These are phyloP conservation scores for Suillus tomentosus DNA, from an alignment of 768 basidiomycete species.

Conservation along the genomic window DNA sequence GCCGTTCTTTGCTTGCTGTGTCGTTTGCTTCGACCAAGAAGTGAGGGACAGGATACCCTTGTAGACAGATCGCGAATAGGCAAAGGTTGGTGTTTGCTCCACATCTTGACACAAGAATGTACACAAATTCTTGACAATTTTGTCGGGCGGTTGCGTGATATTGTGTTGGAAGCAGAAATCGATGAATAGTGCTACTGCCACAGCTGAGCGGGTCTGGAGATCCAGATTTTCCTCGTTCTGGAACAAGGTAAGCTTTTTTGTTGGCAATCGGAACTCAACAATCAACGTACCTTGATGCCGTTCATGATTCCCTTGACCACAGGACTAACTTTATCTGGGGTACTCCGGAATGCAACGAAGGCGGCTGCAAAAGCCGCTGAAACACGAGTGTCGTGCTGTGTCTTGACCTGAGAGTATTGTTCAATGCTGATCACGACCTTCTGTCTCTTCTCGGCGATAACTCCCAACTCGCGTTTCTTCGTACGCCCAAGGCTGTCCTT, in stretches of 20 bases:
- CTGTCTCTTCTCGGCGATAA: slow-evolving; percentile 74
- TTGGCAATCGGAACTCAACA: not conserved
- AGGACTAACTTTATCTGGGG: slow-evolving; percentile 93
- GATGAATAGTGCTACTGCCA: slow-evolving; percentile 84
- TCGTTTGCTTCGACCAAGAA: slow-evolving; percentile 37
- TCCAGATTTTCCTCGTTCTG: slow-evolving; percentile 88
- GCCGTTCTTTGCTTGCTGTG: slow-evolving; percentile 33
- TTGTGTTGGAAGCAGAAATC: slow-evolving; percentile 76
- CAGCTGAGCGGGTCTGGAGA: slow-evolving; percentile 86
- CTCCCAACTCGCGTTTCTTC: slow-evolving; percentile 73
- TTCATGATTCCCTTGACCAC: slow-evolving; percentile 98
- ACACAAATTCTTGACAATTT: slow-evolving; percentile 96
- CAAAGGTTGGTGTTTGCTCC: slow-evolving; percentile 88
- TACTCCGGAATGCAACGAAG: slow-evolving; percentile 80
- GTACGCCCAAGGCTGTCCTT: slow-evolving; percentile 73
- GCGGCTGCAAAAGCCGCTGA: slow-evolving; percentile 90
- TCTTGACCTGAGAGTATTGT: slow-evolving; percentile 80
- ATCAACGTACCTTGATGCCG: slow-evolving; percentile 79
- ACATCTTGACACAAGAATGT: slow-evolving; percentile 94
- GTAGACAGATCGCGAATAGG: slow-evolving; percentile 55
- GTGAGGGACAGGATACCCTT: slow-evolving; percentile 83
- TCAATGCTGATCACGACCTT: slow-evolving; percentile 72
- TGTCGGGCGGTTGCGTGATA: slow-evolving; percentile 85
- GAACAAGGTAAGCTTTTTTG: slow-evolving; percentile 16
- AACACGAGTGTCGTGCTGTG: slow-evolving; percentile 83